Evolutionary conservation across 1,284 basidiomycete species (phyloP).

Genomic region (Austroboletus olivaceoglutinosus): DNA sequence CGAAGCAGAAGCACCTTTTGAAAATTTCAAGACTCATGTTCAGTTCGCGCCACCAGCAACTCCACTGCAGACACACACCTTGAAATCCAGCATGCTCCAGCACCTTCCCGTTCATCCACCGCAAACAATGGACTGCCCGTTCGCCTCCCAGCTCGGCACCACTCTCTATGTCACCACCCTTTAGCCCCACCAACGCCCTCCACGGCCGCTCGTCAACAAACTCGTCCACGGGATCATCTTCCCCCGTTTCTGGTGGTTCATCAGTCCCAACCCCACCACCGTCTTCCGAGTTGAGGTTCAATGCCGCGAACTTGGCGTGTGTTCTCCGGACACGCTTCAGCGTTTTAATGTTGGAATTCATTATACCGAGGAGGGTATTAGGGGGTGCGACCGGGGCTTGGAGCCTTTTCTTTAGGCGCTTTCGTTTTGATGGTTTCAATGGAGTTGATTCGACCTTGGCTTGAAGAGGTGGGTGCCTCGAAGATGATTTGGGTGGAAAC

Average conservation of each 20-base stretch:
- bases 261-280: slow-evolving; percentile 37
- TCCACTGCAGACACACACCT: slow-evolving; percentile 47
- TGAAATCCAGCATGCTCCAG: slow-evolving; percentile 89
- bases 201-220: slow-evolving; percentile 54
- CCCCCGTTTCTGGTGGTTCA: slow-evolving; percentile 23
- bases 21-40: slow-evolving; percentile 6
- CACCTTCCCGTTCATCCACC: slow-evolving; percentile 71
- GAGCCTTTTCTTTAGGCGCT: slow-evolving; percentile 40
- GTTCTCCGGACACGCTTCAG: slow-evolving; percentile 67
- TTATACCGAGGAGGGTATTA: slow-evolving; percentile 57
- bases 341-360: slow-evolving; percentile 73
- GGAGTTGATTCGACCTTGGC: slow-evolving; percentile 16
- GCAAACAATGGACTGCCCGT: slow-evolving; percentile 57
- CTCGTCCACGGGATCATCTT: slow-evolving; percentile 36
- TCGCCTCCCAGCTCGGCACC: slow-evolving; percentile 47
- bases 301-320: slow-evolving; percentile 63
- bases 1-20: slow-evolving; percentile 58
- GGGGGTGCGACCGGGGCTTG: slow-evolving; percentile 27
- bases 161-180: slow-evolving; percentile 13
- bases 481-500: slow-evolving; percentile 38
- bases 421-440: slow-evolving; percentile 21
- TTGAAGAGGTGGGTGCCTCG: slow-evolving; percentile 7
- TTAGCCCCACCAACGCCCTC: slow-evolving; percentile 32
- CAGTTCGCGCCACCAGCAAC: not conserved
- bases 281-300: slow-evolving; percentile 49